Evolutionary conservation across 2,329 filamentous ascomycete species (phyloP), one percentile per base, ranked within the genome.

Genomic region (Pseudogymnoascus verrucosus): DNA sequence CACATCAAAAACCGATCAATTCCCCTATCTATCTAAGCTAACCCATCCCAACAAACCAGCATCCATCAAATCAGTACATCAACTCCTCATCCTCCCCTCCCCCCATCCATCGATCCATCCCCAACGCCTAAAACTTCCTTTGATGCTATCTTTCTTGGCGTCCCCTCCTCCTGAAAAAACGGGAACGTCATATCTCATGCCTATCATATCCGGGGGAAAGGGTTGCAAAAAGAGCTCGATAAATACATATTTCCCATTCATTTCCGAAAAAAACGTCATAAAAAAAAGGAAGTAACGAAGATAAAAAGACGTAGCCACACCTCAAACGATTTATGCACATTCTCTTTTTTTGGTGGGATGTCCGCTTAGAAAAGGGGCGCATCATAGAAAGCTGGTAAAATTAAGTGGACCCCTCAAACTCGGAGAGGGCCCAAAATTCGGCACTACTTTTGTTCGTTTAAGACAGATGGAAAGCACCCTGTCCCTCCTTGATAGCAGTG

Each of bases 391-490:
- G 28, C 47, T 16, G 47, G 6, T 16, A 31, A 54, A 54, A 16
- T 31, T 26, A 47, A 31, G 5, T 12, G 16, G 26, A 31, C 14
- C 47, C 14, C 14, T 23, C 21, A 23, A 31, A 16, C 47, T 31
- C 47, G 5, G 16, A 28, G 14, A 26, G 23, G 26, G 26, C 26
- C 67, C 65, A 69, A 54, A 61, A 65, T 31, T 31, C n/a, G 6
- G 14, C 21, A 19, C 51, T 36, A 28, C 26, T 57, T 34, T 26
- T 26, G 11, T 16, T 47, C 7, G n/a, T 42, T 67, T 82, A 96
- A 65, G 93, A 96, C 68, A 99, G 82, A 77, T 98, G 95, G 84
- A 99, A 99, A 65, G 96, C 95, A 31, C 95, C 95, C 75, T 99
- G 95, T 23, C 95, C 95, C 79, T 99, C 96, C 75, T 87, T 90